Evolutionary conservation across 2,329 filamentous ascomycete genomes (phyloP), one percentile per base, ranked within the genome.

Genomic region (Cordyceps javanica): DNA sequence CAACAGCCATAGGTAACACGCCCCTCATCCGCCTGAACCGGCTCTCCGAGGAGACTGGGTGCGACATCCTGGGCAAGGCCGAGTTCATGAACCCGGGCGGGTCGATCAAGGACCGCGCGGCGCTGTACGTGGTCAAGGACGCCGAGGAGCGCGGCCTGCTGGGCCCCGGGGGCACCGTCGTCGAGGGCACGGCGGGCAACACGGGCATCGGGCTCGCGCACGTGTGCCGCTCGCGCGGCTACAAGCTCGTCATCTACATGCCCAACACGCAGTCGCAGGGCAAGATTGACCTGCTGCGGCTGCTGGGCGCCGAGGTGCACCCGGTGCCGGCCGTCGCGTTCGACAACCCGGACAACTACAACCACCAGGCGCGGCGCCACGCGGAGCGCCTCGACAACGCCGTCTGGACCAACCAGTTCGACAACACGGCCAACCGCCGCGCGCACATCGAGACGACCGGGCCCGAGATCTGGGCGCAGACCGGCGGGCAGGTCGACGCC

Each of bases 61-160:
- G 94, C 81, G 89, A 96, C 66, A 80, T 99, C 59, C 86, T 97
- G 41, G 94, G 93, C 68, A 99, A 99, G 74, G 92, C 94, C 66
- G 94, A 99, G 73, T 99, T 99, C 77, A 94, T 96, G 80, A 99
- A 99, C 79, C 94, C 94, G 1, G 94, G 94, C 64, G 94, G 94
- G 60, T 92, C 88, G 56, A 88, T 99, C 71, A 99, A 99, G 77
- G 94, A 99, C 76, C 89, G 94, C 62, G 94, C 94, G 2, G 94
- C 94, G 4, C 83, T 97, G 50, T 99, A 90, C 76, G 90, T 97
- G 5, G 90, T 99, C 65, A 87, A 90, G 68, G 89, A 97, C 76
- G 94, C 94, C 60, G 94, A 99, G 75, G 89, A 94, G 74, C 85
- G 82, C 59, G 93, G 93, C 0, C 81, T 93, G 3, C 79, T 99